These are phyloP conservation scores for Sodiomyces alkalinus DNA, from an alignment of 2,329 filamentous ascomycete genomes.

Conservation along the genomic window DNA sequence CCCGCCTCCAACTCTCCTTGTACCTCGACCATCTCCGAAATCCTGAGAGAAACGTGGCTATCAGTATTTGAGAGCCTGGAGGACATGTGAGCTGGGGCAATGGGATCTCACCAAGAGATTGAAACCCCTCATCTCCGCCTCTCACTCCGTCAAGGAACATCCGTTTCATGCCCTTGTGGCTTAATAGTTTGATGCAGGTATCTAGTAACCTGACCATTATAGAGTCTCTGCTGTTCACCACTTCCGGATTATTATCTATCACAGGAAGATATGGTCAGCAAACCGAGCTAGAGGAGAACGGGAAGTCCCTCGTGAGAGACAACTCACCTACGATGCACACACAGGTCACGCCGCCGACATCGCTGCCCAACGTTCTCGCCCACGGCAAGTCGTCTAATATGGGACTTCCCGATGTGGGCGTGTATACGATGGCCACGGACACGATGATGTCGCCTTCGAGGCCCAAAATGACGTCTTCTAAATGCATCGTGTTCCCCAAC, in stretches of 20 bases:
- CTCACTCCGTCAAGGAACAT: constrained; percentile 42
- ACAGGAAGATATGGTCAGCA: not conserved
- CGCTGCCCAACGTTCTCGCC: constrained; percentile 31
- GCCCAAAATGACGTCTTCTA: constrained; percentile 39
- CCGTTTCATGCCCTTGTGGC: constrained; percentile 32
- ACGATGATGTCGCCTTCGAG: constrained; percentile 32
- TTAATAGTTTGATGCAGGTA: constrained; percentile 31
- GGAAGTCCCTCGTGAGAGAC: not conserved
- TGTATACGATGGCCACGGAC: constrained; percentile 39
- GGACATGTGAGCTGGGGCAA: not conserved
- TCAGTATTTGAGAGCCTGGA: constrained; percentile 2
- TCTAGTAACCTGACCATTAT: constrained; percentile 39
- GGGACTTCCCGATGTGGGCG: constrained; percentile 27
- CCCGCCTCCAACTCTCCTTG: constrained; percentile 36
- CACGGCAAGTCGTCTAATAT: constrained; percentile 38
- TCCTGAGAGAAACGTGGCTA: no score
- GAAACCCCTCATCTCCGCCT: constrained; percentile 32
- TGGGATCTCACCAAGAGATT: constrained; percentile 32
- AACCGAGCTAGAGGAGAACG: no score
- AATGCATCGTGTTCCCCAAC: constrained; percentile 28
- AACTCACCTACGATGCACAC: constrained; percentile 40
- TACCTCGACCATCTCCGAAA: constrained; percentile 45
- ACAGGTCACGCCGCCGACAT: constrained; percentile 44
- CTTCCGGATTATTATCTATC: constrained; percentile 29
- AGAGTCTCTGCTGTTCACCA: constrained; percentile 28